These are phyloP conservation scores for Pulveroboletus sp. DNA, from an alignment of 768 basidiomycete genomes.

Conservation along the genomic window DNA sequence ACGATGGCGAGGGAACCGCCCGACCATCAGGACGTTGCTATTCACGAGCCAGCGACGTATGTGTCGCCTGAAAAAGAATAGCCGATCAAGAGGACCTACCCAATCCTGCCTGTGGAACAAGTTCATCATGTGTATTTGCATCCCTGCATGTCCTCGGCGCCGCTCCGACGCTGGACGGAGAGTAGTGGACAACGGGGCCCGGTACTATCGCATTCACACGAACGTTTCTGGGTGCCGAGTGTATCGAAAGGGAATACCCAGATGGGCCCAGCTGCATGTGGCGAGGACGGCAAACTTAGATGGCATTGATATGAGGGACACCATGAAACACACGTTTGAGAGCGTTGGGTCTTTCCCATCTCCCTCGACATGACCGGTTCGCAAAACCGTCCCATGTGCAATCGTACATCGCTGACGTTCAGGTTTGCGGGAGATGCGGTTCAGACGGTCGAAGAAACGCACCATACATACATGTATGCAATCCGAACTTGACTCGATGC, in stretches of 20 bases:
- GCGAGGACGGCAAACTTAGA: too few relatives aligned
- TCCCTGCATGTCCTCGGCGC: constrained; percentile 52
- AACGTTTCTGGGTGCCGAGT: constrained; percentile 52
- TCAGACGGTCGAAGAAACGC: too few relatives aligned
- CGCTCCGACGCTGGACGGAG: constrained; percentile 51
- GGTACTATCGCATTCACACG: constrained; percentile 44
- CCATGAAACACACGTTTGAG: neutral
- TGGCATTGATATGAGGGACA: neutral
- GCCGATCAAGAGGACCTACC: neutral
- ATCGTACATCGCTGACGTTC: neutral
- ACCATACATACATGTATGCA: too few relatives aligned
- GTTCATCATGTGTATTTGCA: constrained; percentile 42
- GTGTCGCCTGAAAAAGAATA: constrained; percentile 1
- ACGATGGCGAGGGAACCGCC: neutral
- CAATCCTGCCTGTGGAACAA: neutral
- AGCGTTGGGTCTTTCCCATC: neutral
- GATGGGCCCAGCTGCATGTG: neutral
- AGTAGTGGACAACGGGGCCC: constrained; percentile 52
- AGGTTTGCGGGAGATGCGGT: neutral
- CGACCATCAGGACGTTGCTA: constrained; percentile 3
- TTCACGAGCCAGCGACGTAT: constrained; percentile 12
- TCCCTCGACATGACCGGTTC: neutral
- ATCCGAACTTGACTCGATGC: too few relatives aligned
- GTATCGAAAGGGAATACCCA: constrained; percentile 45
- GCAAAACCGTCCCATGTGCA: neutral